Evolutionary conservation across 192 early-diverging fungal genomes (phyloP), one percentile per base, ranked within the genome.

Genomic region (Geosiphon pyriformis): DNA sequence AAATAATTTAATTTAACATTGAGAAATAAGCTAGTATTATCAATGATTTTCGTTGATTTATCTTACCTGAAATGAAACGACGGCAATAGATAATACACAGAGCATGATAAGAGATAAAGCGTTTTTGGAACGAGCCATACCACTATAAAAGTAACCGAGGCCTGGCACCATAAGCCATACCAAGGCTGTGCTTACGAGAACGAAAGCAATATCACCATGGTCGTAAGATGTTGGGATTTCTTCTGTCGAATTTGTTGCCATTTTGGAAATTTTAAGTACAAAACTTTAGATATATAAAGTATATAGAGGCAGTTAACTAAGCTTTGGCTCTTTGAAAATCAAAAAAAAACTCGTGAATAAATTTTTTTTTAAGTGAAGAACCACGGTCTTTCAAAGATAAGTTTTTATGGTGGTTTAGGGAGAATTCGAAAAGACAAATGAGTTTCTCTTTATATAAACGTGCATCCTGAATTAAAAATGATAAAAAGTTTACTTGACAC

Each of bases 81-180:
- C 86, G 10, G 91, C 82, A 72, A 94, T 75, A 35, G 91, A 84
- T 18, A 91, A 78, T 70, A 90, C 81, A 52, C 85, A 91, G 31
- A 93, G 77, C 83, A 96, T 88, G 29, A 98, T 88, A 64, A 98
- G 70, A 10, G 91, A 91, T 22, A 98, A 83, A 1, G 93, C 89
- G 80, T 95, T 95, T 79, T 98, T 98, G 68, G 84, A 83, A 23
- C 94, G 81, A 7, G 90, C 86, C 88, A 97, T 88, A 31, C 96
- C 96, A 59, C 91, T 91, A 81, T 99, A 99, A 61, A 97, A 94
- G 75, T 95, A 88, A 4, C 93, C 94, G 31, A 99, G 85, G 47
- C 92, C 96, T 0, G 96, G 96, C 29, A 88, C 86, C 96, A 98
- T 98, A 68, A 98, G 79, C 75, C 93, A 93, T 53, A 98, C 93